Evolutionary conservation across 345 rosid genomes (phyloP).

Genomic region (Bruguiera gymnorhiza): DNA sequence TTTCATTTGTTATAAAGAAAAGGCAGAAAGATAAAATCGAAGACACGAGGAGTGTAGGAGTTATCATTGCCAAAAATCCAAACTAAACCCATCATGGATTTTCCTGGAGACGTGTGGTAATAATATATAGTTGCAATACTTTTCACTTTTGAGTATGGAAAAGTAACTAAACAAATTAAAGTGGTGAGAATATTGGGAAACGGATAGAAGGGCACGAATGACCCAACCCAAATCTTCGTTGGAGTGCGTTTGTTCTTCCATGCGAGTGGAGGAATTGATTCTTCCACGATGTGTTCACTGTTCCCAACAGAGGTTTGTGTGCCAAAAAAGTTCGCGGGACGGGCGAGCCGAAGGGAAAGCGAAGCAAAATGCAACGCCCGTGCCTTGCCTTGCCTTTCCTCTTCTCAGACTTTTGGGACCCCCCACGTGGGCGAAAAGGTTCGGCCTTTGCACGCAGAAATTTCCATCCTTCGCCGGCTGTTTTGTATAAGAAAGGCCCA

Average conservation of each 20-base stretch:
- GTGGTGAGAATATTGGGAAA: background rate
- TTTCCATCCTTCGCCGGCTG: too few species aligned
- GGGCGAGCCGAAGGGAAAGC: too few species aligned
- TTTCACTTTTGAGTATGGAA: background rate
- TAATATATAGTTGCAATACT: background rate
- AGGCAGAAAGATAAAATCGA: background rate
- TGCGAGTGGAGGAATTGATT: slow-evolving; percentile 32
- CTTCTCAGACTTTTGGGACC: slow-evolving; percentile 6
- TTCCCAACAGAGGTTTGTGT: too few species aligned
- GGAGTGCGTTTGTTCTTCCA: slow-evolving; percentile 48
- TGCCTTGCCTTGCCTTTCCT: slow-evolving; percentile 16
- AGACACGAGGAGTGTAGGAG: background rate
- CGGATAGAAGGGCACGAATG: background rate
- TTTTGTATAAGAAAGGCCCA: too few species aligned
- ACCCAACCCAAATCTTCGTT: slow-evolving; percentile 37
- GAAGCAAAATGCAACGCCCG: slow-evolving; percentile 27
- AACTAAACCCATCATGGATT: background rate
- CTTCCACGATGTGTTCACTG: slow-evolving; percentile 14
- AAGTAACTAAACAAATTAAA: background rate
- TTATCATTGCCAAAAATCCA: background rate
- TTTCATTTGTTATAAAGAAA: background rate
- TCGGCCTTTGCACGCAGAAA: too few species aligned
- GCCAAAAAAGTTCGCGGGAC: too few species aligned
- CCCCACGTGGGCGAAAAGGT: background rate
- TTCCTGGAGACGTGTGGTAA: background rate